phyloP scores from a whole-genome alignment of 83 land plant species.

The Diphasiastrum complanatum region DNA sequence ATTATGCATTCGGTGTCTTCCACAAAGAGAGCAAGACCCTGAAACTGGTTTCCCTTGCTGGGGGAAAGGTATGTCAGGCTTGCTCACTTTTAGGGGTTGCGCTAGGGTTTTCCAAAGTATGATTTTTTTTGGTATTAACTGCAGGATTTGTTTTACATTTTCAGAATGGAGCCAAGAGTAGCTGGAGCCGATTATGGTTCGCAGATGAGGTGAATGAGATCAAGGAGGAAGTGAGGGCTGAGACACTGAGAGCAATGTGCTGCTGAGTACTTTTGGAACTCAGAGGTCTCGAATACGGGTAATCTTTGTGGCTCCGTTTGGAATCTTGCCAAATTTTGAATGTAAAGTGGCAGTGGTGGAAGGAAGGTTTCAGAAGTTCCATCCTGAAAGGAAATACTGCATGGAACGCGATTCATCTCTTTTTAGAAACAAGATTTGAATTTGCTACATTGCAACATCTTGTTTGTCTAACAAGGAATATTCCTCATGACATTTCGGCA shows the following conservation, averaged over 20 bases:
- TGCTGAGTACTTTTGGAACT: slow-evolving; percentile 54
- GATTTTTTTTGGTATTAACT: not conserved
- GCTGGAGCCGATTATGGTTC: slow-evolving; percentile 25
- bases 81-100: not conserved
- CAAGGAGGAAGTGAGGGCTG: slow-evolving; percentile 26
- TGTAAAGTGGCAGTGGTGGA: not conserved
- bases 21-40: slow-evolving; percentile 56
- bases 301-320: not conserved
- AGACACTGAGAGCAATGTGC: slow-evolving; percentile 18
- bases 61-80: slow-evolving; percentile 52
- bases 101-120: too few relatives aligned
- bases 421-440: too few relatives aligned
- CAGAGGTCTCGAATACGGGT: slow-evolving; percentile 48
- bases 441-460: too few relatives aligned
- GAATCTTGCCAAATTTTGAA: not conserved
- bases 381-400: not conserved
- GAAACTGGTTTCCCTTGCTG: slow-evolving; percentile 65
- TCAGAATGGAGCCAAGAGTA: slow-evolving; percentile 75
- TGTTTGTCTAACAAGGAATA: slow-evolving; percentile 59
- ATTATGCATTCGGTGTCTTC: slow-evolving; percentile 71
- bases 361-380: not conserved
- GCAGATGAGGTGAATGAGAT: slow-evolving; percentile 3
- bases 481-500: slow-evolving; percentile 61
- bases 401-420: slow-evolving; percentile 3
- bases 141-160: slow-evolving; percentile 38